Conservation (phyloP, 129 eudicot genomes). For the Arctium lappa region DNA sequence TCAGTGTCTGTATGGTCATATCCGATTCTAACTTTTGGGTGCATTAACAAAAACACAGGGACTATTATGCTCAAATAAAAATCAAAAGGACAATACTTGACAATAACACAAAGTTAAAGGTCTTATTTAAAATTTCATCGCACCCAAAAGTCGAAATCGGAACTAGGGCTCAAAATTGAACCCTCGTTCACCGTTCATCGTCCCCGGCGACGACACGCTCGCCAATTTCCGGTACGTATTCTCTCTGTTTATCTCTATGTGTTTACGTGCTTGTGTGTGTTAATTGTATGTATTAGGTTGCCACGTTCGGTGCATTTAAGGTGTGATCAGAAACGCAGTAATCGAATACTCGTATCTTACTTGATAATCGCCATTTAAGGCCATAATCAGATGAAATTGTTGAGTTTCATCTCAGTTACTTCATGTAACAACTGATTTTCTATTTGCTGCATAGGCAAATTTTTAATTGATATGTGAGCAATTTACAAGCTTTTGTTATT, state of each 20-base stretch:
- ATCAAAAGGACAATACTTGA: background rate
- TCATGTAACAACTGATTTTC: background rate
- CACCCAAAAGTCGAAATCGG: slow-evolving; percentile 8
- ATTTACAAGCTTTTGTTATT: background rate
- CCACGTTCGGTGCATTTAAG: background rate
- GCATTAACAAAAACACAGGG: background rate
- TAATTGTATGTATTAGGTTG: background rate
- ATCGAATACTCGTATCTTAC: background rate
- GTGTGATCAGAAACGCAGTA: background rate
- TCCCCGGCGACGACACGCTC: slow-evolving; percentile 23
- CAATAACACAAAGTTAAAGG: slow-evolving; percentile 2
- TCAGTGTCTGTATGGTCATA: background rate
- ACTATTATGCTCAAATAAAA: background rate
- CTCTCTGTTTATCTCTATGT: background rate
- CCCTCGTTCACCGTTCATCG: slow-evolving; percentile 15
- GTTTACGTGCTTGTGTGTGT: slow-evolving; percentile 2
- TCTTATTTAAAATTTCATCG: background rate
- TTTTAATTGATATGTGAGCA: background rate
- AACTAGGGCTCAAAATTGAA: slow-evolving; percentile 17
- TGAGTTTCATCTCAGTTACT: background rate
- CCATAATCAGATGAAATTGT: background rate
- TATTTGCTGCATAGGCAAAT: background rate
- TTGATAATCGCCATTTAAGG: background rate
- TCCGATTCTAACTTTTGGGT: background rate
- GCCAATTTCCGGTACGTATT: background rate